phyloP scores from a whole-genome alignment of 768 basidiomycete species.

The Rhodotorula paludigena region DNA sequence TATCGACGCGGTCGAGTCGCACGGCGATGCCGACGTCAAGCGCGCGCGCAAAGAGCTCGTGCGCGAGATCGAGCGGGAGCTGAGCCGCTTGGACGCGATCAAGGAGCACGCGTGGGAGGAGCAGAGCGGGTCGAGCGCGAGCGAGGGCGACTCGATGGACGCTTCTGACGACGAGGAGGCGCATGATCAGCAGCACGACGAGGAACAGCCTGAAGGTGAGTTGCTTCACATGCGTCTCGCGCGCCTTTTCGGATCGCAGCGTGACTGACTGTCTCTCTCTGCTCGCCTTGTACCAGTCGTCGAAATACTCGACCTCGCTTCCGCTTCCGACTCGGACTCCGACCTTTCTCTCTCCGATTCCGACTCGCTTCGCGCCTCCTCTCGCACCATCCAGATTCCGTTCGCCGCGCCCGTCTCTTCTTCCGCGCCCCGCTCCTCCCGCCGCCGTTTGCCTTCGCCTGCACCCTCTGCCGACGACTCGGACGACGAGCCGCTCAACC shows the following conservation, averaged over 20 bases:
- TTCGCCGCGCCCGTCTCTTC: background rate
- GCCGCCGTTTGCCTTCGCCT: no score
- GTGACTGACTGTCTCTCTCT: background rate
- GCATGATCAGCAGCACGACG: background rate
- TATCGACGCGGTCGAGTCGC: conserved; percentile 21
- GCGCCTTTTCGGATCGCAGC: background rate
- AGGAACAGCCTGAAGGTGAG: background rate
- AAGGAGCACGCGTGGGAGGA: conserved; percentile 27
- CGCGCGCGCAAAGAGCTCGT: conserved; percentile 30
- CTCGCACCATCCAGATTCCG: background rate
- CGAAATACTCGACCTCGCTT: background rate
- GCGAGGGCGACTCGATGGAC: background rate
- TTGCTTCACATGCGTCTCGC: background rate
- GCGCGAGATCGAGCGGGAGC: conserved; percentile 14
- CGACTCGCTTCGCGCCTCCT: background rate
- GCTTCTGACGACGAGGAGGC: background rate
- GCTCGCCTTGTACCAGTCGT: no score
- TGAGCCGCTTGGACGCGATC: conserved; percentile 17
- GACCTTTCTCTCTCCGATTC: background rate
- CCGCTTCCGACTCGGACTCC: background rate
- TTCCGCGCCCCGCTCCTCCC: no score
- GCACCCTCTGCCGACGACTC: no score
- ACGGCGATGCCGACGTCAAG: conserved; percentile 20
- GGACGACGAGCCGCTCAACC: background rate
- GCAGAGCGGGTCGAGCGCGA: background rate